Evolutionary conservation across 208 protist genomes (phyloP).

Genomic region (Leishmania martiniquensis): DNA sequence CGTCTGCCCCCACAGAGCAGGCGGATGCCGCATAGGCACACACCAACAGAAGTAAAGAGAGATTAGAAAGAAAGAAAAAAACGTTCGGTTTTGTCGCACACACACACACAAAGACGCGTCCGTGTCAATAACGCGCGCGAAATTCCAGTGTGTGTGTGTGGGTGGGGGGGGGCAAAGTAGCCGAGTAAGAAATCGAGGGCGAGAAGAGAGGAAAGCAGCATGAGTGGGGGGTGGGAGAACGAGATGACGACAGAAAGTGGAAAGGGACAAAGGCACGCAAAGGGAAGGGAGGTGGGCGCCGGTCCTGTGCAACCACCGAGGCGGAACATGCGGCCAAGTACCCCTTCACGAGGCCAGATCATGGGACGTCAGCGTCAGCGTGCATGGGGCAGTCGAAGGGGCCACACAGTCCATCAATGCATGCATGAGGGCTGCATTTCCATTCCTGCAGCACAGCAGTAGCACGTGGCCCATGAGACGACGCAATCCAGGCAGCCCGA

Average conservation of each 20-base stretch:
- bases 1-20: neutral
- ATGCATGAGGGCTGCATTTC: neutral
- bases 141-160: neutral
- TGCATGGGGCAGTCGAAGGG: neutral
- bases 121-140: neutral
- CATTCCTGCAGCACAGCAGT: neutral
- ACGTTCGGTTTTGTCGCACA: neutral
- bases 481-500: neutral
- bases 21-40: neutral
- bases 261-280: neutral
- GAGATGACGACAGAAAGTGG: neutral
- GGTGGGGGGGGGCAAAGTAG: neutral
- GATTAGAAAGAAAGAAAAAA: neutral
- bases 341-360: neutral
- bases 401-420: neutral
- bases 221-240: neutral
- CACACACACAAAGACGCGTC: neutral
- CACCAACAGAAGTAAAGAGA: neutral
- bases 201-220: neutral
- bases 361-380: neutral
- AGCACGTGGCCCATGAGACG: too few relatives aligned
- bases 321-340: neutral
- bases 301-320: neutral
- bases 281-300: neutral
- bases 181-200: neutral